Conservation (phyloP, 2,329 filamentous ascomycete genomes). For the Sporothrix humicola region DNA sequence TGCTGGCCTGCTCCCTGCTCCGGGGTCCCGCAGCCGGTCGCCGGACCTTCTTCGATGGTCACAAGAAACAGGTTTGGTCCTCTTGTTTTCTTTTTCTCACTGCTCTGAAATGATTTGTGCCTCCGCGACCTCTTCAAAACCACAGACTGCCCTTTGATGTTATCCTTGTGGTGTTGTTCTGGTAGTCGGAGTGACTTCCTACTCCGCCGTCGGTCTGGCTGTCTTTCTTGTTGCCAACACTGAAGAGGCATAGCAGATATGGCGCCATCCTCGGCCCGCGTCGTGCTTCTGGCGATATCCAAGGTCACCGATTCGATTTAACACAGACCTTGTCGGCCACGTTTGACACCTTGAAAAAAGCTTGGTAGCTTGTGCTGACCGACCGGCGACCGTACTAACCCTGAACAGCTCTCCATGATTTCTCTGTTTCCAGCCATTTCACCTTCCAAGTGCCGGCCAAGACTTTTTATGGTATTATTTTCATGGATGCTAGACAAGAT, state of each 20-base stretch:
- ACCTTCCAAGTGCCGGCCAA: not conserved
- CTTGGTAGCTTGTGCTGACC: not conserved
- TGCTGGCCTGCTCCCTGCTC: not conserved
- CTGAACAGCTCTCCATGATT: not conserved
- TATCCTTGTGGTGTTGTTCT: not conserved
- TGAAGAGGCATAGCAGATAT: not conserved
- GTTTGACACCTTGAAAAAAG: not conserved
- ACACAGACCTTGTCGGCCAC: not conserved
- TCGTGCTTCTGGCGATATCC: not conserved
- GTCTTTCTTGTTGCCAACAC: not conserved
- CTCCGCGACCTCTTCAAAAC: no score
- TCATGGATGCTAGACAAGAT: not conserved
- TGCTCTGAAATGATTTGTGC: no score
- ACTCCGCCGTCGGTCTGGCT: not conserved
- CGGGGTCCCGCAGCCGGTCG: slow-evolving; percentile 11
- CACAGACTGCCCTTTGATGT: not conserved
- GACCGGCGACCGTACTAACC: not conserved
- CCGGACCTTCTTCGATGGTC: not conserved
- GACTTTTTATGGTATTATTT: not conserved
- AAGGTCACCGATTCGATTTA: not conserved
- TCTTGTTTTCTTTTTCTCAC: not conserved
- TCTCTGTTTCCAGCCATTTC: not conserved
- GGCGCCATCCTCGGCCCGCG: not conserved
- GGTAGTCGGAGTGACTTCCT: not conserved
- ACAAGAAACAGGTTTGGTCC: slow-evolving; percentile 24